Conservation (phyloP, 2,329 filamentous ascomycete species). For the Cladophialophora psammophila region DNA sequence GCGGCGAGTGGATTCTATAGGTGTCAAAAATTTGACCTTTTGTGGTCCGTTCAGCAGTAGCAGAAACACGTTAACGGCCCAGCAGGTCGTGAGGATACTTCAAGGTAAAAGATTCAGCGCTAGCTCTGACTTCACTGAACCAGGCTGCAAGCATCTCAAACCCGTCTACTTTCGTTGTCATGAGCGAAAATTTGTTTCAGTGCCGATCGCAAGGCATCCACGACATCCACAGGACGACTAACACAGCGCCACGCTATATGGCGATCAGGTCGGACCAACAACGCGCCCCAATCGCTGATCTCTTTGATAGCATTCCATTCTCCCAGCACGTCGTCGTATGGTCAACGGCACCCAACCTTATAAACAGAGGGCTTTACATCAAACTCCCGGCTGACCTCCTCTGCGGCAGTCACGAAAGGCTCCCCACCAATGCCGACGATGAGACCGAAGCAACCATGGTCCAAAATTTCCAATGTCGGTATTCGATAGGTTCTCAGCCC, state of each 20-base stretch:
- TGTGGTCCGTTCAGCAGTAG: too few species aligned
- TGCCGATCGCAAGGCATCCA: slow-evolving; percentile 1
- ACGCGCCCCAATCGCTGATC: slow-evolving; percentile 11
- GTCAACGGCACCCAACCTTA: slow-evolving; percentile 13
- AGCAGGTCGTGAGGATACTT: too few species aligned
- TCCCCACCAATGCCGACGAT: slow-evolving; percentile 22
- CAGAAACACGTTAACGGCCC: too few species aligned
- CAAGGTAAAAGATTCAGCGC: too few species aligned
- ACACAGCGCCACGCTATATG: slow-evolving; percentile 20
- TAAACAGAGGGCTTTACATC: slow-evolving; percentile 2
- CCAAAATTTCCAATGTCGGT: slow-evolving; percentile 16
- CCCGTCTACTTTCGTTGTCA: too few species aligned
- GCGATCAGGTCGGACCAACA: slow-evolving; percentile 23
- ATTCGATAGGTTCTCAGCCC: background rate
- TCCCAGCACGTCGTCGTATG: slow-evolving; percentile 16
- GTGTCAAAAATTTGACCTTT: too few species aligned
- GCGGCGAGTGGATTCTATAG: too few species aligned
- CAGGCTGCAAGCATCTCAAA: too few species aligned
- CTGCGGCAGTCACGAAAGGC: slow-evolving; percentile 1
- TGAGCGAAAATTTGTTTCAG: background rate
- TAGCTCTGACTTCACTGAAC: too few species aligned
- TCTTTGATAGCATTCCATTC: slow-evolving; percentile 14
- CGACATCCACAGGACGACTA: slow-evolving; percentile 10
- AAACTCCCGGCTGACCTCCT: slow-evolving; percentile 1
- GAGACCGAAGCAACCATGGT: slow-evolving; percentile 11